phyloP scores from a whole-genome alignment of 1,139 yeast genomes.

The Meyerozyma sp. region DNA sequence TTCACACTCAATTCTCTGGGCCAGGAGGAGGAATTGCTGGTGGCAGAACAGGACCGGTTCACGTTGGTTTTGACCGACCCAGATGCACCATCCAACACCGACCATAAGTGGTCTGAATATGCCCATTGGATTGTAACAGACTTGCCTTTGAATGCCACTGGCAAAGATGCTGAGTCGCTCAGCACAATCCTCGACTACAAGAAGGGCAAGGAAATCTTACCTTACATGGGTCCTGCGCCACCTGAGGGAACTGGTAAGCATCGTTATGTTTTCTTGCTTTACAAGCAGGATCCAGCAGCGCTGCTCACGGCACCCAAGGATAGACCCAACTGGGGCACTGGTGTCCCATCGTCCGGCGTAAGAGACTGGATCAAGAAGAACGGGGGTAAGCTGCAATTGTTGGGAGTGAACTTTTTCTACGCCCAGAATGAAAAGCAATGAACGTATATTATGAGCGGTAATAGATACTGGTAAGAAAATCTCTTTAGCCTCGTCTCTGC shows the following conservation, averaged over 20 bases:
- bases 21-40: conserved; percentile 28
- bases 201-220: conserved; percentile 25
- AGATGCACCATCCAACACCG: conserved; percentile 82
- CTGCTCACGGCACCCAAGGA: conserved; percentile 43
- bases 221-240: conserved; percentile 79
- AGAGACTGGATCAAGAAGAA: conserved; percentile 64
- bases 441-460: conserved; percentile 10
- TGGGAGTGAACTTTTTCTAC: conserved; percentile 75
- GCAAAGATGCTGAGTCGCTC: conserved; percentile 23
- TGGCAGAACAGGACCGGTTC: conserved; percentile 49
- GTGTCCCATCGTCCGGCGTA: conserved; percentile 68
- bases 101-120: conserved; percentile 84
- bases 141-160: conserved; percentile 41
- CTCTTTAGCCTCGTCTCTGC: conserved; percentile 7
- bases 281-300: conserved; percentile 49
- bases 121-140: conserved; percentile 73
- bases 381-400: conserved; percentile 55
- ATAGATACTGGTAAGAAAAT: conserved; percentile 4
- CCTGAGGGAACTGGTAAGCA: conserved; percentile 80
- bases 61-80: conserved; percentile 85
- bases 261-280: conserved; percentile 71
- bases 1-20: conserved; percentile 53
- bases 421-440: conserved; percentile 51
- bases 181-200: conserved; percentile 32
- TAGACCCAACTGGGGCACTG: conserved; percentile 85